Percentiles rank a stretch among this genome's conserved stretches.
These are phyloP conservation scores for Microbotryum violaceum DNA, from an alignment of 1,284 basidiomycete genomes.

Conservation along the genomic window DNA sequence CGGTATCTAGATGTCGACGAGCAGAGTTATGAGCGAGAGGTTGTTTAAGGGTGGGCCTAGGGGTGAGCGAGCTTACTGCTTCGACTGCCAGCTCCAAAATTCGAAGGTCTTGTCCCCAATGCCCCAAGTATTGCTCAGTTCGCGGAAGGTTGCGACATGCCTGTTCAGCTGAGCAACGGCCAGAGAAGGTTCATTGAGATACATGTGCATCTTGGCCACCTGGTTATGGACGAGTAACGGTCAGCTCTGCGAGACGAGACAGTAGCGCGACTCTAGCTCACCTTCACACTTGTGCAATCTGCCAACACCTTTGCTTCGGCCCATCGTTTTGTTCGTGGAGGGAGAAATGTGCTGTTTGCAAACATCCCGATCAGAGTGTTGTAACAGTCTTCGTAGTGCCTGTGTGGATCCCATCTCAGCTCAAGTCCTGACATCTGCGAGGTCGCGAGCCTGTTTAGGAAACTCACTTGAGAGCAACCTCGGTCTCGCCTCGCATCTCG, in stretches of 20 bases:
- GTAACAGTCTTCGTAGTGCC: conserved; percentile 88
- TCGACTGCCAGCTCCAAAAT: conserved; percentile 91
- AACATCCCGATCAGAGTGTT: conserved; percentile 74
- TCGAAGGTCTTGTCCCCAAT: conserved; percentile 96
- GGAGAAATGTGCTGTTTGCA: conserved; percentile 54
- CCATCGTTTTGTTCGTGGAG: conserved; percentile 92
- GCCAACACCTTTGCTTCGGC: conserved; percentile 95
- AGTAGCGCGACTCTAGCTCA: conserved; percentile 37
- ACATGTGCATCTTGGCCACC: conserved; percentile 81
- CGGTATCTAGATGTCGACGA: conserved; percentile 54
- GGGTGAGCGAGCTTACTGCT: conserved; percentile 59
- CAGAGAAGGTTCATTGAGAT: conserved; percentile 70
- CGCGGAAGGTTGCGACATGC: conserved; percentile 76
- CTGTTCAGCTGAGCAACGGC: conserved; percentile 71
- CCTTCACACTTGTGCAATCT: conserved; percentile 82
- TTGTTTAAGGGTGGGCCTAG: too few relatives aligned
- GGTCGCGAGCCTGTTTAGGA: conserved; percentile 7
- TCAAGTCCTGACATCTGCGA: conserved; percentile 15
- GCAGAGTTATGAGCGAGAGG: neutral
- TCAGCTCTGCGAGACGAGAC: too few relatives aligned
- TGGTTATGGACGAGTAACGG: conserved; percentile 37
- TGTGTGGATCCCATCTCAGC: conserved; percentile 37
- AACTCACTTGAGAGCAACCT: conserved; percentile 70
- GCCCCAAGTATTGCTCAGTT: conserved; percentile 85
- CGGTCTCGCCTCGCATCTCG: conserved; percentile 82